These are phyloP conservation scores for Diplodia scrobiculata DNA, from an alignment of 2,329 filamentous ascomycete species.

Conservation along the genomic window DNA sequence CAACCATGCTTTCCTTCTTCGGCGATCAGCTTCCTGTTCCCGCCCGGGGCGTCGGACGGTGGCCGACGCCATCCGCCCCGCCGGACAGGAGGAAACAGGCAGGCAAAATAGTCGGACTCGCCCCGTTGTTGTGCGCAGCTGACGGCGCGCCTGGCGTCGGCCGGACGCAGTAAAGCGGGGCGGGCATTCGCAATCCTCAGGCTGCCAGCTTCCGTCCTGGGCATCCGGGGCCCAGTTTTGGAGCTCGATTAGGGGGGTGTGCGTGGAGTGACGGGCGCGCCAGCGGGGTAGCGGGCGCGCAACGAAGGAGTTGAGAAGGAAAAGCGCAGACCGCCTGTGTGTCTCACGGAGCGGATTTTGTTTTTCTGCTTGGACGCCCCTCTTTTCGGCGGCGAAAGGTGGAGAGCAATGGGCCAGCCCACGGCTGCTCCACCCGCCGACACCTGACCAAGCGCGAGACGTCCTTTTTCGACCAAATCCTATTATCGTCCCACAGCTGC, in stretches of 20 bases:
- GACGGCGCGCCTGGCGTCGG: conserved; percentile 15
- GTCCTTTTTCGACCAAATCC: conserved; percentile 4
- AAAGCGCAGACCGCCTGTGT: not conserved
- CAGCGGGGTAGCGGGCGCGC: conserved; percentile 3
- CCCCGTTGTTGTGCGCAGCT: conserved; percentile 2
- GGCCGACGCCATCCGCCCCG: not conserved
- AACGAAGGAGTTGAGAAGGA: not conserved
- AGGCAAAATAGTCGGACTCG: not conserved
- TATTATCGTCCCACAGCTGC: conserved; percentile 12
- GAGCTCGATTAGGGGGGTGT: not conserved
- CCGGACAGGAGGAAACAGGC: not conserved
- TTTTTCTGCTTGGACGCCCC: not conserved
- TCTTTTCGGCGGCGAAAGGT: not conserved
- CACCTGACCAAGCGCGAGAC: not conserved
- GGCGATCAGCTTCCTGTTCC: not conserved
- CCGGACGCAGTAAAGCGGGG: conserved; percentile 16
- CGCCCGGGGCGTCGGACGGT: not conserved
- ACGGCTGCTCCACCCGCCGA: conserved; percentile 7
- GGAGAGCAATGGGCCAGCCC: not conserved
- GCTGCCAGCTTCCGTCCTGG: conserved; percentile 1
- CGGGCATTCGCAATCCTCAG: conserved; percentile 7
- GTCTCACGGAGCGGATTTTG: not conserved
- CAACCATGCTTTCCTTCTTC: not conserved
- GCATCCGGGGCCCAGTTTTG: not conserved
- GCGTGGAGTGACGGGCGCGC: conserved; percentile 1